Base-by-base conservation (phyloP, 768 basidiomycete species). In the Phallus indusiatus region DNA sequence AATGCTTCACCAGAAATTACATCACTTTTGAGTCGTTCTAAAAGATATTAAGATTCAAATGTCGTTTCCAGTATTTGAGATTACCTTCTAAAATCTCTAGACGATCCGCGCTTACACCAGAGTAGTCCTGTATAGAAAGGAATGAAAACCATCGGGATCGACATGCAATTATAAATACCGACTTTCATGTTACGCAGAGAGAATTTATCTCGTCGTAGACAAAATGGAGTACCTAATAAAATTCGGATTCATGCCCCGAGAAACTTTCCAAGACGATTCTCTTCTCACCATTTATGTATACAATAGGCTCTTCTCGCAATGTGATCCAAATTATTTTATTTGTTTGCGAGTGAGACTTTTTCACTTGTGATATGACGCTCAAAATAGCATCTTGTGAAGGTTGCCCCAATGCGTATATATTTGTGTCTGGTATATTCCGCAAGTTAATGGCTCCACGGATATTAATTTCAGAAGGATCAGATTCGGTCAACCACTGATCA, bases 371-470 rank as follows among this genome's bases (percentile, higher is more conserved):
- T 12, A 94, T 80, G 3, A 95, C 92, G 58, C 85, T 82, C 48
- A 87, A 81, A 46, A 99, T 85, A 2, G 93, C 95, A 59, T 89
- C 88, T 53, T 85, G 72, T 0, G 90, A 92, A 1, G 96, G 96
- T 69, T 98, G 96, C 0, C 93, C 94, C 28, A 96, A 82, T 0
- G 93, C 94, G 63, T 91, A 99, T 34, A 97, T 86, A 49, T 85
- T 83, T 20, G 86, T 87, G 5, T 77, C 78, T 0, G 86, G 83
- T 42, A 96, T 81, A 58, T 86, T 86, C 55, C 96, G 82, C 77
- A 96, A 97, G 67, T 96, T 96, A 72, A 90, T 88, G 1, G 90
- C 93, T n/a, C 96, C 96, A 1, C 91, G 85, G 53, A 98, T 81
- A 42, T 80, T 84, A 50, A 82, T 71, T 52, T 80, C 76, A n/a